Conservation (phyloP, 2,329 filamentous ascomycete genomes). For the Penicillium sp. region DNA sequence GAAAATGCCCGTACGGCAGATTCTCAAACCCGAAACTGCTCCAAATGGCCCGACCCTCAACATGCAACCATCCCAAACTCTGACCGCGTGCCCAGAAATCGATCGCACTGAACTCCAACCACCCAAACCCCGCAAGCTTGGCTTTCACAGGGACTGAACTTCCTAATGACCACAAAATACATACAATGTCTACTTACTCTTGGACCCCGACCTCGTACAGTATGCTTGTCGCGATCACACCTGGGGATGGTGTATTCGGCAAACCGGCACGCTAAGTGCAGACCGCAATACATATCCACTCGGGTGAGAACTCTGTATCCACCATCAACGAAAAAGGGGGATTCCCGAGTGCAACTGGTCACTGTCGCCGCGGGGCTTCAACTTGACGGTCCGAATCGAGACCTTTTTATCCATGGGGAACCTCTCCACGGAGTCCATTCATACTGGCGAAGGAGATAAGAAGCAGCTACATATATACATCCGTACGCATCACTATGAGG, state of each 20-base stretch:
- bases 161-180: neutral
- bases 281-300: conserved; percentile 15
- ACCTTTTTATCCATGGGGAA: conserved; percentile 15
- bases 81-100: neutral
- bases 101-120: neutral
- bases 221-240: neutral
- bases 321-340: conserved; percentile 1
- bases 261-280: conserved; percentile 41
- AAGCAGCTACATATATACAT: neutral
- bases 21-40: neutral
- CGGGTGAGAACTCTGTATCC: neutral
- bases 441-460: neutral
- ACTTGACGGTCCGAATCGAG: conserved; percentile 8
- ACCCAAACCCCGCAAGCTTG: neutral
- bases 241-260: conserved; percentile 30
- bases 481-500: neutral
- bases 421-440: conserved; percentile 4
- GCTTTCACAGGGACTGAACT: too few relatives aligned
- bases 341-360: conserved; percentile 1
- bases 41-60: neutral
- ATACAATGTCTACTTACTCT: neutral
- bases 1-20: neutral
- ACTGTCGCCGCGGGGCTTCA: neutral
- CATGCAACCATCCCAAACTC: conserved; percentile 3
- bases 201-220: neutral